These are phyloP conservation scores for Pseudocercospora eumusae DNA, from an alignment of 2,329 filamentous ascomycete genomes.

Conservation along the genomic window DNA sequence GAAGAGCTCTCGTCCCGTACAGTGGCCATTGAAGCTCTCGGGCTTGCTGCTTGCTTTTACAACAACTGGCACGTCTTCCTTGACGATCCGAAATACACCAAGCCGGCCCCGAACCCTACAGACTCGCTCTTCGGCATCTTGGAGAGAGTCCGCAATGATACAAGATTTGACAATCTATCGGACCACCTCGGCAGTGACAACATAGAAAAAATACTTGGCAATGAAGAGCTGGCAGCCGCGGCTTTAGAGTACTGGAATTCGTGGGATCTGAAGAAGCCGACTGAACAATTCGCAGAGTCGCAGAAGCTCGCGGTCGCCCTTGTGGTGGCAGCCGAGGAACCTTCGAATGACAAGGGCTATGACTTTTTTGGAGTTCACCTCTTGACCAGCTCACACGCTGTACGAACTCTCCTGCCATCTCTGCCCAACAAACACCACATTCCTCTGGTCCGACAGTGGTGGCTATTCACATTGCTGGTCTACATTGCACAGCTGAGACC, in stretches of 20 bases:
- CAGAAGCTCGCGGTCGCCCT: conserved; percentile 61
- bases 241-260: conserved; percentile 89
- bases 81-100: conserved; percentile 72
- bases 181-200: conserved; percentile 61
- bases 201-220: conserved; percentile 65
- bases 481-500: conserved; percentile 78
- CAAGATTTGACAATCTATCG: conserved; percentile 68
- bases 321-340: conserved; percentile 58
- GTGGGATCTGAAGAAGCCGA: conserved; percentile 71
- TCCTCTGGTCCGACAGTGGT: conserved; percentile 80
- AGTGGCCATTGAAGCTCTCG: conserved; percentile 83
- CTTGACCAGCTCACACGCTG: conserved; percentile 82
- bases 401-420: conserved; percentile 79
- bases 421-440: conserved; percentile 73
- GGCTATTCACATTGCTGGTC: conserved; percentile 75
- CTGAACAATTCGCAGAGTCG: conserved; percentile 72
- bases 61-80: conserved; percentile 60
- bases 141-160: conserved; percentile 67
- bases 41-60: conserved; percentile 64
- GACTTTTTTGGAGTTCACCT: conserved; percentile 83
- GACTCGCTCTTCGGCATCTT: conserved; percentile 71
- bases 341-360: conserved; percentile 60
- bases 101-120: conserved; percentile 59
- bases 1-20: conserved; percentile 85
- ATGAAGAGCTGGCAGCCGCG: conserved; percentile 69